Evolutionary conservation across 108 stramenopile genomes (phyloP).

Genomic region (Stephanodiscus minutulus): DNA sequence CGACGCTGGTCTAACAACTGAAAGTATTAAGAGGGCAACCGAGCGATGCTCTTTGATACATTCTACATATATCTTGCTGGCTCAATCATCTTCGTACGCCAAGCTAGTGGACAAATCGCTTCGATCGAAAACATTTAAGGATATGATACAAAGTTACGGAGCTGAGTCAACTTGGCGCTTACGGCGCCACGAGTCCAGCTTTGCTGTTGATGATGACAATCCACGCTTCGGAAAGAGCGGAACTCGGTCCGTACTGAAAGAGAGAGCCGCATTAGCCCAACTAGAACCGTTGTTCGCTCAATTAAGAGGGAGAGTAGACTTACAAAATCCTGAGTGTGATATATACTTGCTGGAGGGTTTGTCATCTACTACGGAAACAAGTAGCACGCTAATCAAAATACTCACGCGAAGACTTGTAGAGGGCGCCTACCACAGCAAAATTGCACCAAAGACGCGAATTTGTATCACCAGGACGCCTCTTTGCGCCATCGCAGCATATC

Average conservation of each 20-base stretch:
- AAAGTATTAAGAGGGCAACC: conserved; percentile 44
- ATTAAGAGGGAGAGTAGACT: conserved; percentile 69
- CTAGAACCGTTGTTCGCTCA: conserved; percentile 53
- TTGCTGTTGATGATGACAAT: conserved; percentile 33
- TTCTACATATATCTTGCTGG: conserved; percentile 60
- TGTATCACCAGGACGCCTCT: conserved; percentile 82
- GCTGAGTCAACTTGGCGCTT: conserved; percentile 64
- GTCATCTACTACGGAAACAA: not conserved
- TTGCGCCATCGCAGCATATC: conserved; percentile 66
- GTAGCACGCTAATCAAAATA: conserved; percentile 32
- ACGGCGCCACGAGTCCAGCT: conserved; percentile 46
- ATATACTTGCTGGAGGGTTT: conserved; percentile 78
- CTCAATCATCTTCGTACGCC: conserved; percentile 43
- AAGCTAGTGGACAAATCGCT: conserved; percentile 43
- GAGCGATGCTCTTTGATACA: conserved; percentile 70
- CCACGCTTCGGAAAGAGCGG: conserved; percentile 60
- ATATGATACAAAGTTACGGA: conserved; percentile 51
- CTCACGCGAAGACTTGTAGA: conserved; percentile 52
- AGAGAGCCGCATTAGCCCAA: conserved; percentile 52
- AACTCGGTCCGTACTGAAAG: conserved; percentile 57
- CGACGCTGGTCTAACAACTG: conserved; percentile 19
- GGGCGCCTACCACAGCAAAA: conserved; percentile 47
- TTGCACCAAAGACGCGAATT: conserved; percentile 71
- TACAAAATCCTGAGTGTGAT: conserved; percentile 64
- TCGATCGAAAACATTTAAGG: conserved; percentile 52